Evolutionary conservation across 2,329 filamentous ascomycete species (phyloP), one percentile per base, ranked within the genome.

Genomic region (Fusarium longipes): DNA sequence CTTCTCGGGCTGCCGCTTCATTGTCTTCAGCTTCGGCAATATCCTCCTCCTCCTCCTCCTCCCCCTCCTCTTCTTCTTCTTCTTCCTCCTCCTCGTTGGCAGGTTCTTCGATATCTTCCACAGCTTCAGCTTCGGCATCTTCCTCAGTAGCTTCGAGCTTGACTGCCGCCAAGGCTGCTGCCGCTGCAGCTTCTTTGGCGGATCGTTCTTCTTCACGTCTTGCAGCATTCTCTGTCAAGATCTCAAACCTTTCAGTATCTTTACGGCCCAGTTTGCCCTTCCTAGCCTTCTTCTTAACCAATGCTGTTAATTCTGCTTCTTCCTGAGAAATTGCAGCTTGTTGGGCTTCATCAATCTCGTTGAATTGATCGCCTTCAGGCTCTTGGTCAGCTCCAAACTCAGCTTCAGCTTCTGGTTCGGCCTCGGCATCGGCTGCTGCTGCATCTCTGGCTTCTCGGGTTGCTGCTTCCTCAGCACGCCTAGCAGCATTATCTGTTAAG

Each of bases 301-400:
- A 77, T 18, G 77, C 76, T 17, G 76, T 77, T 22, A 80, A 79
- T 69, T 84, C 80, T 43, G 80, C 77, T 8, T 77, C 79, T 57
- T 82, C 69, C 45, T 65, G 52, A 3, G 54, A 59, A 2, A 58
- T 55, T 3, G 74, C 74, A 30, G 74, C 67, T 25, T 76, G 73
- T 61, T 78, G 47, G 17, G 51, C 49, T 59, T 51, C 52, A 33
- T 68, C 71, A 51, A 67, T 71, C 67, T 68, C 66, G 39, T 53
- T 53, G 9, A 20, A 36, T n/a, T 15, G 42, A 52, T 45, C 32
- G n/a, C 51, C 18, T 67, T 65, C 54, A 24, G 72, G 62, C 72
- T 76, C 70, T 35, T 33, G 71, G 72, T 58, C 68, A 10, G 57
- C 67, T 42, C 74, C 73, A 4, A 65, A 53, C 30, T 57, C 67